phyloP scores from a whole-genome alignment of 2,329 filamentous ascomycete species.

The Phialophora chinensis region DNA sequence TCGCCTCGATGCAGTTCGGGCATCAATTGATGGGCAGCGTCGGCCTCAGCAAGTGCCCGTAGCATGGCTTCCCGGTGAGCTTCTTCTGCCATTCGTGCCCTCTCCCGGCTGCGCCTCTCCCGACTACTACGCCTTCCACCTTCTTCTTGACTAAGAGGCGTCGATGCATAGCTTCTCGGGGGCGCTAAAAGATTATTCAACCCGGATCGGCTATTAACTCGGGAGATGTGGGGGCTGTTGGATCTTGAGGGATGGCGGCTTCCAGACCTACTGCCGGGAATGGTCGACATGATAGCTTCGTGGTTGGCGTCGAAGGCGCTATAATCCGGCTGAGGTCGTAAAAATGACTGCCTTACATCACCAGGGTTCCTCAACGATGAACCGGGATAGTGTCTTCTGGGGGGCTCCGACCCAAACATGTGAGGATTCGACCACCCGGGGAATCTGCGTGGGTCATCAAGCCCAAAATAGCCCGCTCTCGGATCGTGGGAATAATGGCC shows the following conservation, averaged over 20 bases:
- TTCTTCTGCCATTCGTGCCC: constrained; percentile 30
- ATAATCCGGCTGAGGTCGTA: constrained; percentile 38
- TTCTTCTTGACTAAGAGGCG: constrained; percentile 32
- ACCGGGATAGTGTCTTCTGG: constrained; percentile 26
- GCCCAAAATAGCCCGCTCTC: constrained; percentile 29
- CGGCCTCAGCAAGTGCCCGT: constrained; percentile 34
- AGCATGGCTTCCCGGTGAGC: constrained; percentile 34
- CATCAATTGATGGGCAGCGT: constrained; percentile 34
- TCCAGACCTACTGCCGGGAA: constrained; percentile 37
- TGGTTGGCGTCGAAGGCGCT: constrained; percentile 40
- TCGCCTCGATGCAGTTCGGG: constrained; percentile 25
- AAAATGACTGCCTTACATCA: constrained; percentile 30
- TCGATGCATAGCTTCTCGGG: constrained; percentile 28
- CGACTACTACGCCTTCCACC: constrained; percentile 25
- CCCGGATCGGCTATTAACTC: constrained; percentile 38
- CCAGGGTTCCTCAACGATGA: constrained; percentile 28
- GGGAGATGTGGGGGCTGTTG: constrained; percentile 37
- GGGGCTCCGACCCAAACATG: constrained; percentile 25
- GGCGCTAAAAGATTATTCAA: constrained; percentile 34
- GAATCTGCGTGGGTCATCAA: constrained; percentile 27
- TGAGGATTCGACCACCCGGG: constrained; percentile 21
- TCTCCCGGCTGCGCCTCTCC: constrained; percentile 30
- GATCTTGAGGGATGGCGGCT: constrained; percentile 38
- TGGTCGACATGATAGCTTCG: constrained; percentile 40
- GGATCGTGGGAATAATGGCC: constrained; percentile 30